Percentiles rank a stretch among this genome's conserved stretches.
Conservation (phyloP, 257 asterid species). For the Nyctanthes arbortristis region DNA sequence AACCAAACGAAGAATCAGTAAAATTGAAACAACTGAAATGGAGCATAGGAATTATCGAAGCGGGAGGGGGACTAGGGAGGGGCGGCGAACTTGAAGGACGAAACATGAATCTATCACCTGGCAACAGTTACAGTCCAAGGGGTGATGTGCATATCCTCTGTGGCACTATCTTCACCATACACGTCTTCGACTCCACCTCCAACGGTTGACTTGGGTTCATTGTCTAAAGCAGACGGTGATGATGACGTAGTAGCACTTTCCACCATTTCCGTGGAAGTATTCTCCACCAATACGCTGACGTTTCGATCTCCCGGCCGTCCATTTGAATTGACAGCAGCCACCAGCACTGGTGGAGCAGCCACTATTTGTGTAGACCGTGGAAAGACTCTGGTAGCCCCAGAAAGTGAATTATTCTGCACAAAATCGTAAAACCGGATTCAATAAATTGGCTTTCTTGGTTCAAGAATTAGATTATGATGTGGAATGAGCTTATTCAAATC, state of each 20-base stretch:
- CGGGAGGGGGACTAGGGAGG: background rate
- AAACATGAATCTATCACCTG: conserved; percentile 43
- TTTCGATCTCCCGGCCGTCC: conserved; percentile 69
- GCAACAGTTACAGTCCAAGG: conserved; percentile 80
- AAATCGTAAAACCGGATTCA: conserved; percentile 7
- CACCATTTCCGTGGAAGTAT: conserved; percentile 49
- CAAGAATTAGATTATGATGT: conserved; percentile 10
- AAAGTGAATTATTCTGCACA: conserved; percentile 64
- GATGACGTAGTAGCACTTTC: conserved; percentile 33
- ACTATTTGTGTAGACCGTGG: conserved; percentile 50
- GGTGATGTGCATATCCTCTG: conserved; percentile 67
- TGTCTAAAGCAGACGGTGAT: conserved; percentile 26
- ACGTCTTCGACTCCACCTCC: conserved; percentile 76
- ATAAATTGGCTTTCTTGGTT: conserved; percentile 17
- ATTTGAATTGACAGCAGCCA: conserved; percentile 64
- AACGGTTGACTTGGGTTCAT: conserved; percentile 38
- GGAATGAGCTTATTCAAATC: conserved; percentile 17
- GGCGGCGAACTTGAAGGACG: background rate
- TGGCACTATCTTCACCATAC: conserved; percentile 84
- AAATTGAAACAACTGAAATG: conserved; percentile 4
- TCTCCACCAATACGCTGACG: conserved; percentile 69
- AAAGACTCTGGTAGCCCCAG: conserved; percentile 61
- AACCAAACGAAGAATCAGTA: conserved; percentile 8
- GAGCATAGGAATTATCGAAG: conserved; percentile 32
- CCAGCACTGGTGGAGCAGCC: conserved; percentile 53